Conservation (phyloP, 2,329 filamentous ascomycete species). For the Aspergillus quadricinctus region DNA sequence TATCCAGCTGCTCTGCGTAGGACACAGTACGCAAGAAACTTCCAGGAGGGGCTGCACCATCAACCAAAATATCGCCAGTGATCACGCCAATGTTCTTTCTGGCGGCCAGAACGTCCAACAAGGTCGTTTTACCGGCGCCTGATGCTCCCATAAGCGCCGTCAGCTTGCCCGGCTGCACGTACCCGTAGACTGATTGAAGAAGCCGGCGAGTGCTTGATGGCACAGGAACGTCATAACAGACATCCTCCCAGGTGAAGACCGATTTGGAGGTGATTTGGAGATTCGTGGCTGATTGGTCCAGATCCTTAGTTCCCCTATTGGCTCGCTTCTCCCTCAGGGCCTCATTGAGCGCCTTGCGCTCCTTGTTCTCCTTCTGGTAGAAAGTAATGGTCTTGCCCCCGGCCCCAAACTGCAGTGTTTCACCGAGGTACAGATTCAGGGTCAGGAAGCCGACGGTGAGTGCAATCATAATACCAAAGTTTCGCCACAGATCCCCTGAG, state of each 20-base stretch:
- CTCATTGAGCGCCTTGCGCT: constrained; percentile 34
- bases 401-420: constrained; percentile 35
- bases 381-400: constrained; percentile 41
- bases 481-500: constrained; percentile 66
- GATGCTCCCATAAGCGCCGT: constrained; percentile 72
- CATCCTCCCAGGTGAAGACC: constrained; percentile 68
- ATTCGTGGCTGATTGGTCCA: constrained; percentile 39
- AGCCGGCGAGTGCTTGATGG: constrained; percentile 47
- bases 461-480: constrained; percentile 38
- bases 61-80: constrained; percentile 60
- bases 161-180: constrained; percentile 70
- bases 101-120: constrained; percentile 69
- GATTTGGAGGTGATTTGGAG: constrained; percentile 54
- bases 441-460: constrained; percentile 33
- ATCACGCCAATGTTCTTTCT: constrained; percentile 61
- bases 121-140: constrained; percentile 70
- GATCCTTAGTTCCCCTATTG: constrained; percentile 30
- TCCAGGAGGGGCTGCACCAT: constrained; percentile 59
- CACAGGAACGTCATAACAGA: constrained; percentile 65
- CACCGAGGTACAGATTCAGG: constrained; percentile 38
- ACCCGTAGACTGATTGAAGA: constrained; percentile 67
- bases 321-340: constrained; percentile 38
- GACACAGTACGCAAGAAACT: constrained; percentile 60
- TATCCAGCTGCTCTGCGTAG: constrained; percentile 54
- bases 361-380: constrained; percentile 37